A percentile compares a stretch with the other conserved stretches of the same genome.
These are phyloP conservation scores for Penicillium longicatenatum DNA, from an alignment of 495 filamentous ascomycete species.

Conservation along the genomic window DNA sequence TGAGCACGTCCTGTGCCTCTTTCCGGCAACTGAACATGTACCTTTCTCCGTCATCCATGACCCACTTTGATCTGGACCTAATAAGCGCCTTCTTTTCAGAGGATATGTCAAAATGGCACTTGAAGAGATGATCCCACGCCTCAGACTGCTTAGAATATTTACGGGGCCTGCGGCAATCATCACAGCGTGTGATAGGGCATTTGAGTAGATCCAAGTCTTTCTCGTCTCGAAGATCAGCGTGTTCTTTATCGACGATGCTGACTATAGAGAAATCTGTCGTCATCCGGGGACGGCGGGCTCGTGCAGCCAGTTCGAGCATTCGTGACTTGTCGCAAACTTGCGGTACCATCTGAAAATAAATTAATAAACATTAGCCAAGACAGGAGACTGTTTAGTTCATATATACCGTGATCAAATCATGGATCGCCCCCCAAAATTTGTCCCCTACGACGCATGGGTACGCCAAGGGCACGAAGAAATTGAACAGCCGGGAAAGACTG, in stretches of 20 bases:
- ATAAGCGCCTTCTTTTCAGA: background rate
- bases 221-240: background rate
- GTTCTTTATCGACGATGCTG: background rate
- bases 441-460: background rate
- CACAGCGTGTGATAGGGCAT: background rate
- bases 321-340: background rate
- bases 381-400: background rate
- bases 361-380: background rate
- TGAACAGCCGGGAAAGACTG: conserved; percentile 3
- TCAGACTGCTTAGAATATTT: background rate
- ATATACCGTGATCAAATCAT: conserved; percentile 1
- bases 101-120: background rate
- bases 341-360: background rate
- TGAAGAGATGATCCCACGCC: background rate
- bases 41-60: background rate
- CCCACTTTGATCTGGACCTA: background rate
- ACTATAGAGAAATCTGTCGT: background rate
- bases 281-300: background rate
- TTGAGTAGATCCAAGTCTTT: background rate
- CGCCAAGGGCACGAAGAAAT: conserved; percentile 3
- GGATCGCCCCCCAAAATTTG: conserved; percentile 6
- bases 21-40: background rate
- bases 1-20: background rate
- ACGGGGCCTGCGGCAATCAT: background rate
- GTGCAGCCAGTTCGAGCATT: background rate